Percentiles rank a stretch among this genome's conserved stretches.
These are phyloP conservation scores for Pugionium dolabratum DNA, from an alignment of 345 rosid species.

Conservation along the genomic window DNA sequence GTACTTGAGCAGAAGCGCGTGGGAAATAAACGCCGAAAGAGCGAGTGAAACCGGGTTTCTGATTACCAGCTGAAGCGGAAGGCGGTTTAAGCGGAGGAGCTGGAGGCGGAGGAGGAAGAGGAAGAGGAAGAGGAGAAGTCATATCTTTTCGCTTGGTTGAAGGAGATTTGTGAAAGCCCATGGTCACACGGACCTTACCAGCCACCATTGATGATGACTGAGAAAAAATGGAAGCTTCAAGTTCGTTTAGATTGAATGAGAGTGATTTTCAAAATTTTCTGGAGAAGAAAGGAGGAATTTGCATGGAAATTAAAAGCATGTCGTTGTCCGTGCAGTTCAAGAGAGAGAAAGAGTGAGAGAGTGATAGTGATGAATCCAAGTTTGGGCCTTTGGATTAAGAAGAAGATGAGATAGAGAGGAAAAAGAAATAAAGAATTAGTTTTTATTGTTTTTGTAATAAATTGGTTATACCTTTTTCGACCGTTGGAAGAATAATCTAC, in stretches of 20 bases:
- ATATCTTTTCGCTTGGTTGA: conserved; percentile 34
- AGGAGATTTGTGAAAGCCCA: conserved; percentile 84
- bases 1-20: conserved; percentile 93
- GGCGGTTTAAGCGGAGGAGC: conserved; percentile 44
- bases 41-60: conserved; percentile 59
- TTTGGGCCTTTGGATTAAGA: conserved; percentile 33
- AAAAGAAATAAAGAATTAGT: background rate
- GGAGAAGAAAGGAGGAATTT: conserved; percentile 35
- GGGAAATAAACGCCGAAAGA: conserved; percentile 91
- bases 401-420: conserved; percentile 9
- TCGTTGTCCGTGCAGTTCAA: conserved; percentile 40
- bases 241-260: background rate
- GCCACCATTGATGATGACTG: conserved; percentile 61
- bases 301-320: conserved; percentile 43
- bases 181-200: conserved; percentile 79
- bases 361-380: conserved; percentile 42
- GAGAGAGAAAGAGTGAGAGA: conserved; percentile 35
- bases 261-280: background rate
- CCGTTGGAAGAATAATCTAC: conserved; percentile 41
- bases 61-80: conserved; percentile 32
- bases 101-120: conserved; percentile 45
- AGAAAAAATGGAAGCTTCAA: background rate
- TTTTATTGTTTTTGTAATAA: background rate
- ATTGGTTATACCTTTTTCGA: conserved; percentile 33
- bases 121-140: conserved; percentile 34